These are phyloP conservation scores for Auricularia sp. DNA, from an alignment of 768 basidiomycete genomes.

Conservation along the genomic window DNA sequence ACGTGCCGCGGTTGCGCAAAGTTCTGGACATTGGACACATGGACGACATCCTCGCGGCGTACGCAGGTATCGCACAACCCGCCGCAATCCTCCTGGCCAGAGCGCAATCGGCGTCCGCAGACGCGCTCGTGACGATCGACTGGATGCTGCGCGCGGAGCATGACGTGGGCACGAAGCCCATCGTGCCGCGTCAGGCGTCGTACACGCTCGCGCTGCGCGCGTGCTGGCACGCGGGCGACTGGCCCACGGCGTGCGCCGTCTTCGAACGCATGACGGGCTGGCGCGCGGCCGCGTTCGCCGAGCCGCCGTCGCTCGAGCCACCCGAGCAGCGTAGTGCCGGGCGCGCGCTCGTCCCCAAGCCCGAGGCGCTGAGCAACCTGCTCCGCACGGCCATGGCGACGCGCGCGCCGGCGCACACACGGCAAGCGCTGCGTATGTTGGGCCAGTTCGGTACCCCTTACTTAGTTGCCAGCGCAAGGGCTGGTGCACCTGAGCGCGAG, in stretches of 20 bases:
- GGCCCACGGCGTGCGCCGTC: conserved; percentile 43
- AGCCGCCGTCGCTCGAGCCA: conserved; percentile 6
- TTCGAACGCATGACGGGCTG: conserved; percentile 72
- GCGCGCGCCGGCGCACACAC: conserved; percentile 34
- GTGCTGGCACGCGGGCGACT: conserved; percentile 58
- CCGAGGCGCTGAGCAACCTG: conserved; percentile 47
- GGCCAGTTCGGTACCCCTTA: conserved; percentile 30
- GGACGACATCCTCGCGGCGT: conserved; percentile 51
- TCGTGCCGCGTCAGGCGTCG: conserved; percentile 39
- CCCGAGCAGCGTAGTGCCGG: conserved; percentile 28
- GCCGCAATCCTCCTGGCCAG: conserved; percentile 27
- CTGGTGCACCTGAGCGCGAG: not conserved
- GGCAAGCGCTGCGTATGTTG: conserved; percentile 53
- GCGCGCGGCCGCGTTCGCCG: conserved; percentile 6
- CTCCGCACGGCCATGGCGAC: conserved; percentile 49
- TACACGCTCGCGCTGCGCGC: conserved; percentile 54
- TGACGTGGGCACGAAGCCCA: conserved; percentile 5
- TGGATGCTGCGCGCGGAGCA: conserved; percentile 56
- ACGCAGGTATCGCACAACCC: conserved; percentile 28
- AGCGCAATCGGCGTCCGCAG: conserved; percentile 23
- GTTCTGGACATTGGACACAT: conserved; percentile 34
- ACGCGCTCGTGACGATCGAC: conserved; percentile 49
- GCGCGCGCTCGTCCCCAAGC: conserved; percentile 37
- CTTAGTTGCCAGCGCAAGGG: not conserved
- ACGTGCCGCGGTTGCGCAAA: conserved; percentile 36